These are phyloP conservation scores for Populus pruinosa DNA, from an alignment of 345 rosid species.

Conservation along the genomic window DNA sequence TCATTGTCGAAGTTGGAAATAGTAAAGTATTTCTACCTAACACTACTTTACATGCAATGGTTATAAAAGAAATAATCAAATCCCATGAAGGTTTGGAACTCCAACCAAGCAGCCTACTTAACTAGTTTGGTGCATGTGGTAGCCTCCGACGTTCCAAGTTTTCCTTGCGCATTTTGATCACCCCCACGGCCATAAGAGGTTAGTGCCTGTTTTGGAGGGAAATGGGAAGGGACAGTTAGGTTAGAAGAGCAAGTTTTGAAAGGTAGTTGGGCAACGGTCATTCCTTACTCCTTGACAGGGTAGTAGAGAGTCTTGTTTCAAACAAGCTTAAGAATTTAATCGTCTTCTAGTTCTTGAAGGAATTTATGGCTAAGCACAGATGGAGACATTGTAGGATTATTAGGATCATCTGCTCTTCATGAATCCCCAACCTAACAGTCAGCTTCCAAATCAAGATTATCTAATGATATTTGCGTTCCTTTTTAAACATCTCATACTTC, in stretches of 20 bases:
- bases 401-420: slow-evolving; percentile 1
- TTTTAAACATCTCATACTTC: background rate
- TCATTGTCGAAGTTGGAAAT: background rate
- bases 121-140: background rate
- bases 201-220: background rate
- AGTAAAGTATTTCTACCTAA: background rate
- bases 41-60: background rate
- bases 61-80: background rate
- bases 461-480: background rate
- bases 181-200: no score
- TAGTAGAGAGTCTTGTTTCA: background rate
- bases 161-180: no score
- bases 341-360: background rate
- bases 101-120: background rate
- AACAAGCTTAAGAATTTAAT: no score
- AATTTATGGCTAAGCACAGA: background rate
- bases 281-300: background rate
- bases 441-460: background rate
- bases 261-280: slow-evolving; percentile 8
- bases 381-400: background rate
- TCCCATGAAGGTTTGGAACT: background rate
- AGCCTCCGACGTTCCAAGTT: no score
- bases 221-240: slow-evolving; percentile 3
- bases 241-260: slow-evolving; percentile 14
- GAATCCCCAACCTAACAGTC: slow-evolving; percentile 17